Percentiles rank a stretch among this genome's conserved stretches.
phyloP scores from a whole-genome alignment of 768 basidiomycete species.

The Lyophyllum shimeji region DNA sequence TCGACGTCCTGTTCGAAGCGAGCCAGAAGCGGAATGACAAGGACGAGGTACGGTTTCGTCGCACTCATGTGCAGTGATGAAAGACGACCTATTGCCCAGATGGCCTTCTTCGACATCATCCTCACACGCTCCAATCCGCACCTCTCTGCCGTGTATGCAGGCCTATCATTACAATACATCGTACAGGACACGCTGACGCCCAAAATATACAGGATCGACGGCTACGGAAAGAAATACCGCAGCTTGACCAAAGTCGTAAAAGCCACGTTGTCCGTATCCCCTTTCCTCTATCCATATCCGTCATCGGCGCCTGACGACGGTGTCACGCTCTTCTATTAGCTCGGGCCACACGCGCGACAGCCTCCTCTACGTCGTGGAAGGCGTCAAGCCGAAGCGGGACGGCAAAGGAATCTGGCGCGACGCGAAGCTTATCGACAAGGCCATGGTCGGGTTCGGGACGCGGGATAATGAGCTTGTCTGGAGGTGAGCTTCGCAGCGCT shows the following conservation, averaged over 20 bases:
- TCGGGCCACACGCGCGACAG: conserved; percentile 43
- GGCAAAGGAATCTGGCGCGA: conserved; percentile 50
- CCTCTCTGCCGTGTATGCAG: conserved; percentile 37
- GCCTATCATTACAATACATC: neutral
- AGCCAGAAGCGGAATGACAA: conserved; percentile 40
- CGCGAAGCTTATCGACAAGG: conserved; percentile 48
- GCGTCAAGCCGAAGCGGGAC: conserved; percentile 45
- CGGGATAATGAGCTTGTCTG: conserved; percentile 45
- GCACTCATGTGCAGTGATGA: neutral
- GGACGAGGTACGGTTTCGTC: conserved; percentile 34
- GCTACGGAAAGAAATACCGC: conserved; percentile 30
- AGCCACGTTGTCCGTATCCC: conserved; percentile 32
- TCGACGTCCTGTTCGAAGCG: conserved; percentile 38
- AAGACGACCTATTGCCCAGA: conserved; percentile 11
- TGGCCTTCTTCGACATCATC: conserved; percentile 45
- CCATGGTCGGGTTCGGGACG: conserved; percentile 55
- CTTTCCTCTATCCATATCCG: neutral
- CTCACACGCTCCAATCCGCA: conserved; percentile 48
- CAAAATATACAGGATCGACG: conserved; percentile 22
- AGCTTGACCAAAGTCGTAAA: conserved; percentile 39
- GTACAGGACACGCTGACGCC: neutral
- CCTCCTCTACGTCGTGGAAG: conserved; percentile 48
- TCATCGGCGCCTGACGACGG: neutral
- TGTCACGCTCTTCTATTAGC: conserved; percentile 18
- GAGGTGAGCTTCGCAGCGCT: conserved; percentile 22